These are phyloP conservation scores for Verticillium longisporum DNA, from an alignment of 2,329 filamentous ascomycete species.

Conservation along the genomic window DNA sequence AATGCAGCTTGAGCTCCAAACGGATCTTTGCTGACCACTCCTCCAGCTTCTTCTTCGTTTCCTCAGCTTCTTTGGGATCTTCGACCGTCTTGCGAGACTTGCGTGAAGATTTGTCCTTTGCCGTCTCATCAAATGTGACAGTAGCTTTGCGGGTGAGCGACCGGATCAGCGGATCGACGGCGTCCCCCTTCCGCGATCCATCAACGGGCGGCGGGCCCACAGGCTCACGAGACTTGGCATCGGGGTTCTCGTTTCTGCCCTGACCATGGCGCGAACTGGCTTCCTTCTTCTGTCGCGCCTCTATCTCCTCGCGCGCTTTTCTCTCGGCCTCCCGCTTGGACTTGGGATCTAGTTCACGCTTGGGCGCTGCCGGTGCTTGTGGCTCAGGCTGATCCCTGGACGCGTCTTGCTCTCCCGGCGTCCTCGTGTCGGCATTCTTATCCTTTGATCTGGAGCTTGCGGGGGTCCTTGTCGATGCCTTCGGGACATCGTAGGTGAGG, in stretches of 20 bases:
- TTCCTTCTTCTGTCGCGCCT: neutral
- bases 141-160: neutral
- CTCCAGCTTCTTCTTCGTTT: neutral
- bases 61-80: neutral
- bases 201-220: neutral
- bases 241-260: neutral
- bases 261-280: neutral
- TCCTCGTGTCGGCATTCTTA: neutral
- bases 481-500: neutral
- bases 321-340: neutral
- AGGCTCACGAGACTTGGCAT: neutral
- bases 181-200: neutral
- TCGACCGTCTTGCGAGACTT: neutral
- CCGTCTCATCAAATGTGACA: neutral
- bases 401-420: neutral
- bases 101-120: neutral
- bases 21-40: neutral
- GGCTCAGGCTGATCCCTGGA: neutral
- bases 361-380: neutral
- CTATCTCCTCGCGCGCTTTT: neutral
- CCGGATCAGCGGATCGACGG: neutral
- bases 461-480: neutral
- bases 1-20: conserved; percentile 14
- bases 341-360: neutral
- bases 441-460: neutral